phyloP scores from a whole-genome alignment of 2,329 filamentous ascomycete species.

The Cladosporium cucumerinum region DNA sequence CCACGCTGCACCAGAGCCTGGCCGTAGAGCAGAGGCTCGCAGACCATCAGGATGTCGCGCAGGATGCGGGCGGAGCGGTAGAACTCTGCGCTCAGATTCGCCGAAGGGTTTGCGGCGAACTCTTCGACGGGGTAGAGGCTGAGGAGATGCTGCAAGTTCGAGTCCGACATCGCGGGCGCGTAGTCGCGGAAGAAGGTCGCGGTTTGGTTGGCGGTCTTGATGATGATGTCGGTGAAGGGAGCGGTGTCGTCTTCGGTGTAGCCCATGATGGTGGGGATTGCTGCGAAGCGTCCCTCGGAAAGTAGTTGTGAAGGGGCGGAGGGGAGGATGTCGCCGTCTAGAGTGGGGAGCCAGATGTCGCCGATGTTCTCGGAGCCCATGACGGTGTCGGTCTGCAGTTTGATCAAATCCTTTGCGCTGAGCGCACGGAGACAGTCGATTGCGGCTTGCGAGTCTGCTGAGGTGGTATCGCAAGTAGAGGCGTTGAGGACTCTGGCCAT shows the following conservation, averaged over 20 bases:
- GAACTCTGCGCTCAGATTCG: conserved; percentile 46
- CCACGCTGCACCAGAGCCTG: conserved; percentile 38
- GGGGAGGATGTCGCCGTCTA: conserved; percentile 49
- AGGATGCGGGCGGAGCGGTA: conserved; percentile 50
- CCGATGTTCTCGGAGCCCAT: conserved; percentile 37
- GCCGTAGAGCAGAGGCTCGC: conserved; percentile 46
- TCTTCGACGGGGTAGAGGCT: conserved; percentile 39
- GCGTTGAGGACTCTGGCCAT: conserved; percentile 43
- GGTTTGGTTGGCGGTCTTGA: conserved; percentile 35
- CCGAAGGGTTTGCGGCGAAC: conserved; percentile 39
- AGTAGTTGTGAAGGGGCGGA: conserved; percentile 43
- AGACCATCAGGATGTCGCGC: conserved; percentile 52
- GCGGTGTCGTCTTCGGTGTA: conserved; percentile 46
- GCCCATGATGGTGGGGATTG: conserved; percentile 40
- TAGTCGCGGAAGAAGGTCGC: conserved; percentile 41
- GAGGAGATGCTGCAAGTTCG: conserved; percentile 29
- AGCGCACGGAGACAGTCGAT: conserved; percentile 48
- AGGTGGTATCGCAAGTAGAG: conserved; percentile 44
- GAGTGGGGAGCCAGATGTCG: conserved; percentile 51
- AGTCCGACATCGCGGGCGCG: conserved; percentile 36
- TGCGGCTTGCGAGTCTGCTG: conserved; percentile 40
- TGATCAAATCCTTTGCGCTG: conserved; percentile 43
- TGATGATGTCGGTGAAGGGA: conserved; percentile 33
- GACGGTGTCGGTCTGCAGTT: conserved; percentile 46
- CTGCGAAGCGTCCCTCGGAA: conserved; percentile 38